Evolutionary conservation across 176 grass and related monocot species (phyloP).

Genomic region (Aegilops umbellulata): DNA sequence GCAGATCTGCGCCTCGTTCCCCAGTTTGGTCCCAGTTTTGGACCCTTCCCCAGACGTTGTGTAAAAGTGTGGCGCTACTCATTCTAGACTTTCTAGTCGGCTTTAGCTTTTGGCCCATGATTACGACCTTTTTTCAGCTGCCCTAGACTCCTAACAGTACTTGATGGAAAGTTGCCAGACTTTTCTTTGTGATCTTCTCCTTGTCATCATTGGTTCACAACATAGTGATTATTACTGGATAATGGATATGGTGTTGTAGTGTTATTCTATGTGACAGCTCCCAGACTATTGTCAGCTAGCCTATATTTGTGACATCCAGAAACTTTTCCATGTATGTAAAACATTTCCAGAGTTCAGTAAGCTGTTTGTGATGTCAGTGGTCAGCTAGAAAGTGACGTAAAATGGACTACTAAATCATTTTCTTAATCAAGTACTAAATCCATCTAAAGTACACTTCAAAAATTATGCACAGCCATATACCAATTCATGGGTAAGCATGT

Average conservation of each 20-base stretch:
- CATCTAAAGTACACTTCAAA: not conserved
- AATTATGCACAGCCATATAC: not conserved
- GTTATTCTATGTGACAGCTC: slow-evolving; percentile 28
- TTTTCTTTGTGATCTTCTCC: slow-evolving; percentile 35
- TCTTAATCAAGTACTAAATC: not conserved
- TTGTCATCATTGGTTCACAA: slow-evolving; percentile 17
- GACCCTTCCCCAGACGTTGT: slow-evolving; percentile 37
- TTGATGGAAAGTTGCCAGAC: slow-evolving; percentile 34
- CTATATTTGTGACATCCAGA: not conserved
- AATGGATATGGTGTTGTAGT: not conserved
- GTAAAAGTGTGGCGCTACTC: slow-evolving; percentile 36
- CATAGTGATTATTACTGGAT: not conserved
- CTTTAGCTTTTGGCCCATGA: slow-evolving; percentile 36
- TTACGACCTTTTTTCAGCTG: not conserved
- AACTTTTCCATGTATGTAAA: not conserved
- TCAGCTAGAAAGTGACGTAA: not conserved
- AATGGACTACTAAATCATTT: not conserved
- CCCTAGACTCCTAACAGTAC: slow-evolving; percentile 10
- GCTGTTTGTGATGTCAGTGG: not conserved
- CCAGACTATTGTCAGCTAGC: not conserved
- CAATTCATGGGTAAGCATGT: slow-evolving; percentile 2
- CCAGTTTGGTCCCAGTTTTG: slow-evolving; percentile 43
- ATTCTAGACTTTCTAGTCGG: slow-evolving; percentile 26
- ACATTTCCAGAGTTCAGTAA: not conserved
- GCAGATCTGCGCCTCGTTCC: slow-evolving; percentile 32